Base-by-base conservation (phyloP, 176 grass and related monocot species). In the Oryza brachyantha region DNA sequence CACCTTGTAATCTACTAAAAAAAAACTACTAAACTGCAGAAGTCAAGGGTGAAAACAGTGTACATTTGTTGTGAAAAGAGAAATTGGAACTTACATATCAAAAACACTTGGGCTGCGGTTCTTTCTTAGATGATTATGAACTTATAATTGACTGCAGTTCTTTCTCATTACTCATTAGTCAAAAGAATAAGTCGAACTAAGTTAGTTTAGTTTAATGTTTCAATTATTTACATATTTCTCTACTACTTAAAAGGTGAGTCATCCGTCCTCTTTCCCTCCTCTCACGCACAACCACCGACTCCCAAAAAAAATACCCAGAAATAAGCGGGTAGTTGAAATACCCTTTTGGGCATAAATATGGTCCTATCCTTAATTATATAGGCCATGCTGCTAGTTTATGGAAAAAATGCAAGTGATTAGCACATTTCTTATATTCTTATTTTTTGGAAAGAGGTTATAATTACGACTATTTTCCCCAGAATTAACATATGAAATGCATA, bases 211-310 rank as follows among this genome's bases (percentile, higher is more conserved):
- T 28, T 73, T 48, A 42, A 25, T 77, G 48, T 31, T 69, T 52
- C 46, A 63, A 42, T 76, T 77, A 34, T 76, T 82, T 71, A 55
- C 8, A 17, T 64, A 29, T 9, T 9, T n/a, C n/a, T n/a, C n/a
- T n/a, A n/a, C n/a, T n/a, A n/a, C n/a, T n/a, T n/a, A n/a, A n/a
- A n/a, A n/a, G n/a, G n/a, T n/a, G n/a, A n/a, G n/a, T n/a, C n/a
- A n/a, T n/a, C n/a, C n/a, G n/a, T n/a, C n/a, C n/a, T n/a, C n/a
- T n/a, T n/a, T n/a, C n/a, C n/a, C n/a, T n/a, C n/a, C n/a, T n/a
- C n/a, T n/a, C n/a, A n/a, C n/a, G n/a, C n/a, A n/a, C n/a, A n/a
- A n/a, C n/a, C n/a, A n/a, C n/a, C n/a, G n/a, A n/a, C n/a, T n/a
- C n/a, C n/a, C n/a, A n/a, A n/a, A n/a, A n/a, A n/a, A n/a, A n/a